Evolutionary conservation across 495 filamentous ascomycete genomes (phyloP).

Genomic region (Pseudotulostoma volvatum): DNA sequence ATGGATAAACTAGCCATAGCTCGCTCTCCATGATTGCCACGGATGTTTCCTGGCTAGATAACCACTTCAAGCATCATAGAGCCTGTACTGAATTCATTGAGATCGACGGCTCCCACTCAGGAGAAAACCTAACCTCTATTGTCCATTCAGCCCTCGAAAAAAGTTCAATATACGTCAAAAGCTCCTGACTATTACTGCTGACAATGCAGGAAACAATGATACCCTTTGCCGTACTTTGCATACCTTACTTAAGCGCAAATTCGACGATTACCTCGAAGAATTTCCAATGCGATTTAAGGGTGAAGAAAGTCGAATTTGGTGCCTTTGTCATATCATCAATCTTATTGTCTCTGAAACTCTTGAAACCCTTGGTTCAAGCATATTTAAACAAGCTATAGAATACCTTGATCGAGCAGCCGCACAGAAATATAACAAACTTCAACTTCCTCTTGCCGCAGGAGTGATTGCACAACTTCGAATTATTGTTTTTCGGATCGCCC

Average conservation of each 20-base stretch:
- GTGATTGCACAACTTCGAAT: neutral
- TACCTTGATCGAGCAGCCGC: neutral
- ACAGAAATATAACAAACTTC: neutral
- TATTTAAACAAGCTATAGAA: neutral
- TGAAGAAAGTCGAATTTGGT: neutral
- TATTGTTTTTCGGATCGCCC: neutral
- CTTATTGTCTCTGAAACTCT: neutral
- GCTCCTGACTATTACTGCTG: neutral
- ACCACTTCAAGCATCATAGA: neutral
- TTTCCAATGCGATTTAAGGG: neutral
- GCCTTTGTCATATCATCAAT: neutral
- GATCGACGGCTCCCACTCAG: neutral
- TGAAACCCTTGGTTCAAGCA: neutral
- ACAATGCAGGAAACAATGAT: neutral
- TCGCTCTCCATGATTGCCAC: neutral
- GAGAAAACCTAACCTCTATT: neutral
- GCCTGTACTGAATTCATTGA: neutral
- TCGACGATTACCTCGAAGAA: neutral
- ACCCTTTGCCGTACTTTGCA: neutral
- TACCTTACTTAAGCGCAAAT: neutral
- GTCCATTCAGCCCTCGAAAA: neutral
- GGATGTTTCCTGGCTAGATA: neutral
- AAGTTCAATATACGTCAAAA: neutral
- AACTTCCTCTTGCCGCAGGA: neutral
- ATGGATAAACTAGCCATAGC: neutral